Evolutionary conservation across 306 rosid species (phyloP).

Genomic region (Lathyrus sativus): DNA sequence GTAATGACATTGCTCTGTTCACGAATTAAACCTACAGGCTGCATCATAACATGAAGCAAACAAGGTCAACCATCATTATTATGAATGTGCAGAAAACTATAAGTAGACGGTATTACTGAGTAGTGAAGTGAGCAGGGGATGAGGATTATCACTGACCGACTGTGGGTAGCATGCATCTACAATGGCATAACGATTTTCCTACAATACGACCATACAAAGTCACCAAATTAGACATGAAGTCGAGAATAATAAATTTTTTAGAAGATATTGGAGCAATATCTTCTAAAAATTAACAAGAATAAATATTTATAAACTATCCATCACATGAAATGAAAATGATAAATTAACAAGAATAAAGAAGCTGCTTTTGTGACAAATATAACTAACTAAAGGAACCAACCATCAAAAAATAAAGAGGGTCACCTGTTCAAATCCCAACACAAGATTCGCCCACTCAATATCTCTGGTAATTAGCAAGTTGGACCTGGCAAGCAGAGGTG

Average conservation of each 20-base stretch:
- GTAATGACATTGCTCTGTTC: slow-evolving; percentile 78
- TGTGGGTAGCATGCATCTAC: slow-evolving; percentile 94
- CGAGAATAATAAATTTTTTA: neutral
- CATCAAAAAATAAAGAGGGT: slow-evolving; percentile 28
- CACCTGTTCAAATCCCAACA: slow-evolving; percentile 93
- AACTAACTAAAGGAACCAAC: slow-evolving; percentile 17
- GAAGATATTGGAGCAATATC: slow-evolving; percentile 24
- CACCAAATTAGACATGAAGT: slow-evolving; percentile 35
- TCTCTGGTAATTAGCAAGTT: slow-evolving; percentile 87
- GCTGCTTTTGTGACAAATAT: slow-evolving; percentile 12
- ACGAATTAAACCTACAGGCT: slow-evolving; percentile 90
- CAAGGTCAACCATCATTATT: slow-evolving; percentile 16
- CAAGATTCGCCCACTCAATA: slow-evolving; percentile 97
- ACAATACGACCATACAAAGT: slow-evolving; percentile 45
- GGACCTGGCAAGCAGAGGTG: slow-evolving; percentile 94
- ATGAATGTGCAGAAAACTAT: slow-evolving; percentile 9
- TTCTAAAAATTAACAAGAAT: too few species aligned
- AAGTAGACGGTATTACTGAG: slow-evolving; percentile 10
- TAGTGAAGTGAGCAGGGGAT: slow-evolving; percentile 10
- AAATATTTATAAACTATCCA: neutral
- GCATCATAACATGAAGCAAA: slow-evolving; percentile 38
- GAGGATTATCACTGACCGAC: slow-evolving; percentile 63
- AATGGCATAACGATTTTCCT: slow-evolving; percentile 96
- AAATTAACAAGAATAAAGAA: slow-evolving; percentile 26
- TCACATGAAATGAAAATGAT: slow-evolving; percentile 3